Evolutionary conservation across 2,329 filamentous ascomycete species (phyloP).

Genomic region (Incumbomyces delicatus): DNA sequence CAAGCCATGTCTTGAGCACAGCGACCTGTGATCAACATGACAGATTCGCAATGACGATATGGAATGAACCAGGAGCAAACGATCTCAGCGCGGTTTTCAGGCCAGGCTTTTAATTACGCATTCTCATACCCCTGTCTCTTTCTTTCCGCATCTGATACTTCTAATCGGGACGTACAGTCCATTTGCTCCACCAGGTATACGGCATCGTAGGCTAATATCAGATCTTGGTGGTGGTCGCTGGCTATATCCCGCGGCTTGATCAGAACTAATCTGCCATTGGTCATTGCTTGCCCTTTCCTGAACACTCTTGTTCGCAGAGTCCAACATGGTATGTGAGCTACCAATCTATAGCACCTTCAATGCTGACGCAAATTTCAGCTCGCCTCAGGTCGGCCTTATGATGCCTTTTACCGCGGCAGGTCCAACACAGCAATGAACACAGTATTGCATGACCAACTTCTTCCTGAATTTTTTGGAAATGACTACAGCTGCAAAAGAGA

Average conservation of each 20-base stretch:
- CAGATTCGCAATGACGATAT: slow-evolving; percentile 6
- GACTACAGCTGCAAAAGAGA: slow-evolving; percentile 14
- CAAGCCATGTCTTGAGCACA: neutral
- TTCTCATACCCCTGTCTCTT: slow-evolving; percentile 5
- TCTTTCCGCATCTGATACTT: slow-evolving; percentile 5
- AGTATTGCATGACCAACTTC: slow-evolving; percentile 13
- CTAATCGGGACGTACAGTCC: slow-evolving; percentile 1
- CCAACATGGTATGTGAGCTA: slow-evolving; percentile 3
- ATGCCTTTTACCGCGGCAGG: slow-evolving; percentile 17
- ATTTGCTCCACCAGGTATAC: neutral
- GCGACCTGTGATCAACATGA: slow-evolving; percentile 4
- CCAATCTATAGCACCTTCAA: neutral
- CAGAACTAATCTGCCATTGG: slow-evolving; percentile 1
- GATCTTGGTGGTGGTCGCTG: slow-evolving; percentile 3
- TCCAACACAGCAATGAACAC: slow-evolving; percentile 19
- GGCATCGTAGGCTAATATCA: no score
- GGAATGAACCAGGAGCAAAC: slow-evolving; percentile 6
- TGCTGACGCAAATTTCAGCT: slow-evolving; percentile 9
- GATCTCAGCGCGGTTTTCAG: neutral
- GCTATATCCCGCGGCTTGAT: slow-evolving; percentile 7
- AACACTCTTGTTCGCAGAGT: neutral
- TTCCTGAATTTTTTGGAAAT: slow-evolving; percentile 16
- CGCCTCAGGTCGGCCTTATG: slow-evolving; percentile 13
- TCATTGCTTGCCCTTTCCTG: slow-evolving; percentile 1
- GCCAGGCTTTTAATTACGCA: slow-evolving; percentile 5